phyloP scores from a whole-genome alignment of 108 stramenopile genomes.

The Epithemia pelagica region DNA sequence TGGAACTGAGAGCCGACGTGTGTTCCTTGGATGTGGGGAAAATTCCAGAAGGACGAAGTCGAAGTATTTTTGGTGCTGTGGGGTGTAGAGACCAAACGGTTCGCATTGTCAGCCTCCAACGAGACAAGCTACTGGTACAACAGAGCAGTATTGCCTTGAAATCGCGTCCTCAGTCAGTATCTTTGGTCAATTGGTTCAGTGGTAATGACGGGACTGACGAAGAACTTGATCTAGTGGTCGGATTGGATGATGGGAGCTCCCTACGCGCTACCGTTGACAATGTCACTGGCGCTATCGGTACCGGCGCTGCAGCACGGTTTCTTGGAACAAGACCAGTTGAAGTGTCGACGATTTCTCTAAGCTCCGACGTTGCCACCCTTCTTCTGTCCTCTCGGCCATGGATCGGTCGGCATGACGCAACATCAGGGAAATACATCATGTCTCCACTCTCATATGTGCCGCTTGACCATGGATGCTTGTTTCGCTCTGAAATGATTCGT shows the following conservation, averaged over 20 bases:
- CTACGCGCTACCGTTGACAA: constrained; percentile 82
- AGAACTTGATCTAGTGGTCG: constrained; percentile 76
- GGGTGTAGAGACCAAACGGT: constrained; percentile 90
- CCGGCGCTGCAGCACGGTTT: constrained; percentile 85
- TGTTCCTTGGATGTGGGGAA: constrained; percentile 88
- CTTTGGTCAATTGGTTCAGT: constrained; percentile 26
- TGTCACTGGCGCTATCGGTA: constrained; percentile 81
- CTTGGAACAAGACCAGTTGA: constrained; percentile 88
- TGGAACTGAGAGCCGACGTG: constrained; percentile 87
- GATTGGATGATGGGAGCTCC: constrained; percentile 87
- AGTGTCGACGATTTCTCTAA: constrained; percentile 74
- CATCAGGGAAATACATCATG: constrained; percentile 64
- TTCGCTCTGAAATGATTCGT: constrained; percentile 80
- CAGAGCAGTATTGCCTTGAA: constrained; percentile 54
- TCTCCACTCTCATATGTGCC: constrained; percentile 92
- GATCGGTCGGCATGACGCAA: constrained; percentile 66
- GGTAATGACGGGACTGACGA: constrained; percentile 21
- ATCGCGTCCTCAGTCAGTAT: constrained; percentile 61
- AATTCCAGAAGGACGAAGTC: constrained; percentile 68
- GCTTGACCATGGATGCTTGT: constrained; percentile 87
- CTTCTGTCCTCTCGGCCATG: constrained; percentile 91
- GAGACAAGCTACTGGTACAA: constrained; percentile 46
- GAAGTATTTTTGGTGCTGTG: constrained; percentile 83
- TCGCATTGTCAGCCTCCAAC: constrained; percentile 83
- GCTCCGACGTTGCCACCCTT: constrained; percentile 63